Evolutionary conservation across 2,329 filamentous ascomycete species (phyloP).

Genomic region (Fusarium zealandicum): DNA sequence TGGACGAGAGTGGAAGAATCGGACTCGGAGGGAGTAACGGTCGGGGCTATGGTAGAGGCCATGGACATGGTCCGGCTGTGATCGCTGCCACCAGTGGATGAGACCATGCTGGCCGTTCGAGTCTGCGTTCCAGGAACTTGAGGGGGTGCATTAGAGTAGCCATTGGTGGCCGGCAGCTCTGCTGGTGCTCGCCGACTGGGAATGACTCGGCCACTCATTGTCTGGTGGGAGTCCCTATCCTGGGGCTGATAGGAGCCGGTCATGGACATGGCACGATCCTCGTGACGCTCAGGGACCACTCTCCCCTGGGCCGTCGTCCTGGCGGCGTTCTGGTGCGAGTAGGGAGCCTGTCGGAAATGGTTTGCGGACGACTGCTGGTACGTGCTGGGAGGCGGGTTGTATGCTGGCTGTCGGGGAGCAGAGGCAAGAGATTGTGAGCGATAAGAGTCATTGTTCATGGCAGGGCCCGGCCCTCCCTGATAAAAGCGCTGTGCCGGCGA

Average conservation of each 20-base stretch:
- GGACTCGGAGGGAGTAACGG: slow-evolving; percentile 69
- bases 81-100: slow-evolving; percentile 57
- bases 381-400: slow-evolving; percentile 67
- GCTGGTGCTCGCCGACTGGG: slow-evolving; percentile 68
- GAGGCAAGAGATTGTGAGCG: slow-evolving; percentile 92
- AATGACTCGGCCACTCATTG: slow-evolving; percentile 91
- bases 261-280: slow-evolving; percentile 96
- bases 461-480: slow-evolving; percentile 63
- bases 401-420: slow-evolving; percentile 74
- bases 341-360: slow-evolving; percentile 80
- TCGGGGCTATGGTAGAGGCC: slow-evolving; percentile 81
- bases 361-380: slow-evolving; percentile 73
- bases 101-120: slow-evolving; percentile 68
- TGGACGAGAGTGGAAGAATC: slow-evolving; percentile 59
- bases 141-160: slow-evolving; percentile 49
- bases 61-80: slow-evolving; percentile 83
- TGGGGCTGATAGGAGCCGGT: slow-evolving; percentile 74
- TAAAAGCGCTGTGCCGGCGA: slow-evolving; percentile 66
- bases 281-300: slow-evolving; percentile 87
- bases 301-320: slow-evolving; percentile 91
- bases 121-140: slow-evolving; percentile 62
- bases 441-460: slow-evolving; percentile 84
- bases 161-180: slow-evolving; percentile 50
- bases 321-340: slow-evolving; percentile 68
- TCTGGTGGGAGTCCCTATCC: slow-evolving; percentile 84